A percentile compares a stretch with the other conserved stretches of the same genome.
Conservation (phyloP, 2,329 filamentous ascomycete species). For the Podosphaera xanthii region DNA sequence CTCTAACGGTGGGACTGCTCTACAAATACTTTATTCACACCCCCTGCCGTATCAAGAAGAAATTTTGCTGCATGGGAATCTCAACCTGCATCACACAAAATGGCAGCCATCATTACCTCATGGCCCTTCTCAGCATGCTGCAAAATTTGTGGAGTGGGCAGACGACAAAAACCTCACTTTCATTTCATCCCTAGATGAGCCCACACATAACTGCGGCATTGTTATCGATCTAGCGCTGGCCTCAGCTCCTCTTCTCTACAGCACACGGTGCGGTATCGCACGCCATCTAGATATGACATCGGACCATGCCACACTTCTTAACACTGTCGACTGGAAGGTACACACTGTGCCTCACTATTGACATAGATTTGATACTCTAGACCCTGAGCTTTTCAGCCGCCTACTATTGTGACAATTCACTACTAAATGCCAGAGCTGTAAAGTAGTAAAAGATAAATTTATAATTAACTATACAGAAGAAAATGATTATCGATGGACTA, state of each 20-base stretch:
- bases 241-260: background rate
- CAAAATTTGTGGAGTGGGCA: background rate
- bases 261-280: background rate
- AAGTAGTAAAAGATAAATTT: too few relatives aligned
- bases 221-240: background rate
- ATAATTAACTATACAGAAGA: too few relatives aligned
- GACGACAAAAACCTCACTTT: background rate
- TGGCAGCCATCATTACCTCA: background rate
- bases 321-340: background rate
- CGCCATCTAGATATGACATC: background rate
- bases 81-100: background rate
- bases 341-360: background rate
- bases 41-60: background rate
- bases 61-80: background rate
- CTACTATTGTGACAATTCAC: too few relatives aligned
- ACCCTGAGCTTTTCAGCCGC: background rate
- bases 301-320: background rate
- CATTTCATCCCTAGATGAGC: background rate
- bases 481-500: too few relatives aligned
- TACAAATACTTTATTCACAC: background rate
- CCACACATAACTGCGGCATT: background rate
- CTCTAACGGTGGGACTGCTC: background rate
- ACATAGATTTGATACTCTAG: background rate
- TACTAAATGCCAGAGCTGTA: too few relatives aligned
- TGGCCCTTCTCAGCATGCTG: background rate